A percentile compares a stretch with the other conserved stretches of the same genome.
These are phyloP conservation scores for Neofusicoccum umdonicola DNA, from an alignment of 2,329 filamentous ascomycete species.

Conservation along the genomic window DNA sequence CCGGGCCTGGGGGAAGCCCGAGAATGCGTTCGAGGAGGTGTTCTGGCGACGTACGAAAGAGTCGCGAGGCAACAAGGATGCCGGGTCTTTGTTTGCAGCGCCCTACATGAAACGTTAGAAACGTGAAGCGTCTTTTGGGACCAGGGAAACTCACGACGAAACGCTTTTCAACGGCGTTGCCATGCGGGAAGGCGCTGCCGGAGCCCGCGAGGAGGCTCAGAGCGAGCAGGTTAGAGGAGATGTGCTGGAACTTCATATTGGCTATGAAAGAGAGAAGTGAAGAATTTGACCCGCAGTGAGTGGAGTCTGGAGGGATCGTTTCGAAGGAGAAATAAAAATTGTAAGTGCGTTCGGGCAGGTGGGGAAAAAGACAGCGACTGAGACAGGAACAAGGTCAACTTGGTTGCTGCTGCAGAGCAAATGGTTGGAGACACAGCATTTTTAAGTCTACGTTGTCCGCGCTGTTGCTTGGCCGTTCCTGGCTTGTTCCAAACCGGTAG, in stretches of 20 bases:
- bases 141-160: background rate
- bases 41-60: conserved; percentile 6
- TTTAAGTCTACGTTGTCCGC: background rate
- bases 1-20: background rate
- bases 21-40: background rate
- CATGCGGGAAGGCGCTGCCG: background rate
- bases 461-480: background rate
- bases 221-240: background rate
- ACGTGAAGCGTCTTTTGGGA: background rate
- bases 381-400: conserved; percentile 15
- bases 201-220: background rate
- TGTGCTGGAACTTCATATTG: conserved; percentile 1
- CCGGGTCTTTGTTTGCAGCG: background rate
- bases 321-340: background rate
- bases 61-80: background rate
- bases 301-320: background rate
- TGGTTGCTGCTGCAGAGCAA: background rate
- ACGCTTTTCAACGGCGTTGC: background rate
- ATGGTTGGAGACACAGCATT: background rate
- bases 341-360: background rate
- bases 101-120: background rate
- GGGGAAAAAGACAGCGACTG: conserved; percentile 1
- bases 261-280: background rate
- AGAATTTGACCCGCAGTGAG: conserved; percentile 10
- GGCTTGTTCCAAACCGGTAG: background rate